phyloP scores from a whole-genome alignment of 2,329 filamentous ascomycete species.

The Diaporthe destruens region DNA sequence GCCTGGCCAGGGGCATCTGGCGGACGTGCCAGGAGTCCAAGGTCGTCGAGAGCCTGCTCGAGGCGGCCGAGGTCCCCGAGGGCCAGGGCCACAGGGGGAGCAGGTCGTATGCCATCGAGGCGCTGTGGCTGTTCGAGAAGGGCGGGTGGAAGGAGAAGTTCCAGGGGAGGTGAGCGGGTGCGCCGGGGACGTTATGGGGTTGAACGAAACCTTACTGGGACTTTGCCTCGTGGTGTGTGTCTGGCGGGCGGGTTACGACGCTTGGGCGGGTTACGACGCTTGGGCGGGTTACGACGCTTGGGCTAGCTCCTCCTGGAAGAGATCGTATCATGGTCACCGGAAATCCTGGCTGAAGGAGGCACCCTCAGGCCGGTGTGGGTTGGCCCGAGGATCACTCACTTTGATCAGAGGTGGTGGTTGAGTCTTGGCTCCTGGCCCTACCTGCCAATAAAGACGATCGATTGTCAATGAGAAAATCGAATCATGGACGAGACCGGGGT shows the following conservation, averaged over 20 bases:
- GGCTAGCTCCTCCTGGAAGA: too few relatives aligned
- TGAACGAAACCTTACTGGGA: neutral
- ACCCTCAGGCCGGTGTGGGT: too few relatives aligned
- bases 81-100: slow-evolving; percentile 82
- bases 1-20: slow-evolving; percentile 86
- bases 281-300: too few relatives aligned
- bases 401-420: neutral
- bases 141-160: slow-evolving; percentile 77
- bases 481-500: neutral
- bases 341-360: neutral
- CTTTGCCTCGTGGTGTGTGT: too few relatives aligned
- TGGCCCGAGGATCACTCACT: neutral
- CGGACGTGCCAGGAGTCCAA: slow-evolving; percentile 79
- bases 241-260: too few relatives aligned
- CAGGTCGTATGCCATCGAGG: slow-evolving; percentile 87
- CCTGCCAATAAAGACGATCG: neutral
- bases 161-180: slow-evolving; percentile 56
- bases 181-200: neutral
- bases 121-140: slow-evolving; percentile 84
- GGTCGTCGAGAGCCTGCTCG: slow-evolving; percentile 81
- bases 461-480: too few relatives aligned
- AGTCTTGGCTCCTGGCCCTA: neutral
- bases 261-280: too few relatives aligned
- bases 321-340: neutral
- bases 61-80: slow-evolving; percentile 76